Percentiles rank a stretch among this genome's conserved stretches.
Conservation (phyloP, 148 eudicot genomes). For the Diospyros lotus region DNA sequence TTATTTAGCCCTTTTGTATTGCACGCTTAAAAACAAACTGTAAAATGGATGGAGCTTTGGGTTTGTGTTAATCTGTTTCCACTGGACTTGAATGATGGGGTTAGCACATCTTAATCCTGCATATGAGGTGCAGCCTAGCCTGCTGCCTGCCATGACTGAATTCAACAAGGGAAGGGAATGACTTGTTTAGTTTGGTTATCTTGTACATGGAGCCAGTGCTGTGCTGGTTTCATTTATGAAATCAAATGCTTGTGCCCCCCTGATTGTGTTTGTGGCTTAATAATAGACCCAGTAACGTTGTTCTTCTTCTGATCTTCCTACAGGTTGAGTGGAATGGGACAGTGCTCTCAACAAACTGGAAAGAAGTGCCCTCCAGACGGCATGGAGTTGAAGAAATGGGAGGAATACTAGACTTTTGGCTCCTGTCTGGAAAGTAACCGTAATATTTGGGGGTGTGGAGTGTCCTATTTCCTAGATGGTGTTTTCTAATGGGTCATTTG, state of each 20-base stretch:
- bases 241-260: background rate
- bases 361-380: conserved; percentile 69
- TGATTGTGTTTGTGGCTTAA: background rate
- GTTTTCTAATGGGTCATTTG: too few relatives aligned
- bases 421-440: background rate
- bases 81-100: background rate
- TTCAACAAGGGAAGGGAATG: background rate
- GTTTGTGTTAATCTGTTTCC: background rate
- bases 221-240: background rate
- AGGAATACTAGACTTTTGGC: conserved; percentile 24
- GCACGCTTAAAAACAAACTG: too few relatives aligned
- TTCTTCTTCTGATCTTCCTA: background rate
- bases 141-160: too few relatives aligned
- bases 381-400: conserved; percentile 76
- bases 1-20: background rate
- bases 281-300: background rate
- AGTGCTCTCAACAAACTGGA: conserved; percentile 75
- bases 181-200: background rate
- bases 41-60: background rate
- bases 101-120: background rate
- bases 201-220: background rate
- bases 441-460: background rate
- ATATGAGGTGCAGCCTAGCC: background rate
- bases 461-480: too few relatives aligned
- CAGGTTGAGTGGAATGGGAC: conserved; percentile 77